Conservation (phyloP, 2,329 filamentous ascomycete species). For the Talaromyces funiculosus region DNA sequence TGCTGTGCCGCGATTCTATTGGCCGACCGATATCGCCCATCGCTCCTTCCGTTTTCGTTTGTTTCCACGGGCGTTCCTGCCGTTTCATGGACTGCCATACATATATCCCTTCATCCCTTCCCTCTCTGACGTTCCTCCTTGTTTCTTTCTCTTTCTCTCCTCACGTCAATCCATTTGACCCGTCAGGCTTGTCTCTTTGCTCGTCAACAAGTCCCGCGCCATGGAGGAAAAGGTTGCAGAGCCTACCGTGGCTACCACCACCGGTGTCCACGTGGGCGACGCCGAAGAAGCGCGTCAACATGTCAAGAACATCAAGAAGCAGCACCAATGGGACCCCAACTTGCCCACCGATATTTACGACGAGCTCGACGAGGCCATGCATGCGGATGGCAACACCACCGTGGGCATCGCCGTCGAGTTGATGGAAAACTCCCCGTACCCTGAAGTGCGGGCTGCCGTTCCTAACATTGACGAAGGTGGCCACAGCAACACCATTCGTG, state of each 20-base stretch:
- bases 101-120: background rate
- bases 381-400: constrained; percentile 52
- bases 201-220: background rate
- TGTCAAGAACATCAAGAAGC: constrained; percentile 54
- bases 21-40: background rate
- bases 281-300: constrained; percentile 24
- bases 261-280: constrained; percentile 18
- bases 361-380: constrained; percentile 55
- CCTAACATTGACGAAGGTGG: constrained; percentile 60
- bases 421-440: constrained; percentile 63
- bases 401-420: constrained; percentile 55
- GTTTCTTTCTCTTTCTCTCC: background rate
- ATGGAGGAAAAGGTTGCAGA: constrained; percentile 15
- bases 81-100: background rate
- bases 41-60: background rate
- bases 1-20: background rate
- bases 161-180: background rate
- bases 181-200: background rate
- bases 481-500: constrained; percentile 59
- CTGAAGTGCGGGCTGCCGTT: constrained; percentile 61
- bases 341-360: constrained; percentile 58
- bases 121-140: background rate
- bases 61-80: background rate
- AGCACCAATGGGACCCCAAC: constrained; percentile 61
- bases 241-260: constrained; percentile 19